Base-by-base conservation (phyloP, 495 filamentous ascomycete species). In the Neurospora sp. region DNA sequence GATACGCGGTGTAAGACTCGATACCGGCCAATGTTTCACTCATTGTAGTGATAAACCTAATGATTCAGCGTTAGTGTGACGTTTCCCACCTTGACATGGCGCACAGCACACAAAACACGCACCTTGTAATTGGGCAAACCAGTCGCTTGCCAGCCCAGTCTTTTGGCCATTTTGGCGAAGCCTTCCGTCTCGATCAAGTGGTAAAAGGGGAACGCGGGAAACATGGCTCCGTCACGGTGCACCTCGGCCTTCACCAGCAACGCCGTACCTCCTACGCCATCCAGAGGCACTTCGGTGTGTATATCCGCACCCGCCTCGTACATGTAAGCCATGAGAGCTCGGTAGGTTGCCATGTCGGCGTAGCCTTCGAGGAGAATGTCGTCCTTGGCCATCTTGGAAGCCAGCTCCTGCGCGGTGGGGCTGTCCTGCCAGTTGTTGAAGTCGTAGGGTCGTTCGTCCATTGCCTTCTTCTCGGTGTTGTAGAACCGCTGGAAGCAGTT, bases 111-210 rank as follows among this genome's bases (percentile, higher is more conserved):
- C 27, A 44, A 31, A 70, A 35, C 37, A 87, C 88, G 79, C 84
- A 98, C 96, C 85, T 96, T 93, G 83, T 99, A 99, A 85, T 99
- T 97, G 41, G 96, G 96, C 77, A 99, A 77, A 6, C 96, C 96
- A 78, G 87, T 92, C 65, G 92, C 87, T 71, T 89, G 84, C 89
- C 94, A 97, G 22, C 94, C 94, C 77, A 99, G 81, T 72, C 96
- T 86, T 76, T 85, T 89, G 22, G 94, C 95, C 96, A 99, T 99
- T 83, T 94, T 97, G 16, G 96, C 95, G 78, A 99, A 99, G 0
- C 96, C 96, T 79, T 99, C 96, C 6, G 96, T 98, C 84, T 99
- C 96, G 74, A 99, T 95, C 38, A 99, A 82, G 81, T 98, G 92
- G 78, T 96, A 99, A 79, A 99, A 99, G 4, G 95, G 82, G 80